These are phyloP conservation scores for Bruguiera parviflora DNA, from an alignment of 345 rosid species.

Conservation along the genomic window DNA sequence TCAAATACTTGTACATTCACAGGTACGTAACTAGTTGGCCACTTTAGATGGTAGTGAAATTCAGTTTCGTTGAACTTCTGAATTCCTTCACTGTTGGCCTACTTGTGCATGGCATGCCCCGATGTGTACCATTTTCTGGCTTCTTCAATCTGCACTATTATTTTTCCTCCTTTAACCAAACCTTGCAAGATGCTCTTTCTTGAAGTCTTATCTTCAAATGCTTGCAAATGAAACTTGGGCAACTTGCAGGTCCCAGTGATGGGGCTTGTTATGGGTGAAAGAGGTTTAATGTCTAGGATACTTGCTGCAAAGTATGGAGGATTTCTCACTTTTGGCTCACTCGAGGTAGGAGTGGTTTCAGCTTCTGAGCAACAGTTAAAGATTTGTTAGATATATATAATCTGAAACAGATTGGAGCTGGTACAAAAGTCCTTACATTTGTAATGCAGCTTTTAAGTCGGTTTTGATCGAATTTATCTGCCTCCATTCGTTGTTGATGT, in stretches of 20 bases:
- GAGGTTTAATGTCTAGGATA: constrained; percentile 53
- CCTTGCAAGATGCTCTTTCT: too few relatives aligned
- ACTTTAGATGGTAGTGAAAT: not conserved
- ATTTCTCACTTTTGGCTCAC: constrained; percentile 57
- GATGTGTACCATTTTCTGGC: not conserved
- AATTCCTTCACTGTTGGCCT: too few relatives aligned
- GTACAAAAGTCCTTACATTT: constrained; percentile 56
- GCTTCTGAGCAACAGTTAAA: constrained; percentile 54
- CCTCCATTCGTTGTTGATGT: constrained; percentile 53
- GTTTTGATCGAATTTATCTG: constrained; percentile 54
- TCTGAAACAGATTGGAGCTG: constrained; percentile 48
- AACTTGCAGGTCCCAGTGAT: constrained; percentile 52
- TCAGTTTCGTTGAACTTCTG: too few relatives aligned
- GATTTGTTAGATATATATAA: constrained; percentile 53
- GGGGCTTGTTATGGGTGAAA: constrained; percentile 59
- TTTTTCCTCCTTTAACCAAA: too few relatives aligned
- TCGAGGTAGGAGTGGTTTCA: constrained; percentile 44
- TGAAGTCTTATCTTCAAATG: not conserved
- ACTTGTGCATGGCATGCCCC: too few relatives aligned
- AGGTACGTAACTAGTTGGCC: constrained; percentile 30
- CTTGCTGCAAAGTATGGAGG: constrained; percentile 58
- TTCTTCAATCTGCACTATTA: not conserved
- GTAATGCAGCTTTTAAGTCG: constrained; percentile 49
- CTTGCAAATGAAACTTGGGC: constrained; percentile 7
- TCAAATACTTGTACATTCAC: constrained; percentile 48